These are phyloP conservation scores for Lophiotrema nucula DNA, from an alignment of 495 filamentous ascomycete species.

Conservation along the genomic window DNA sequence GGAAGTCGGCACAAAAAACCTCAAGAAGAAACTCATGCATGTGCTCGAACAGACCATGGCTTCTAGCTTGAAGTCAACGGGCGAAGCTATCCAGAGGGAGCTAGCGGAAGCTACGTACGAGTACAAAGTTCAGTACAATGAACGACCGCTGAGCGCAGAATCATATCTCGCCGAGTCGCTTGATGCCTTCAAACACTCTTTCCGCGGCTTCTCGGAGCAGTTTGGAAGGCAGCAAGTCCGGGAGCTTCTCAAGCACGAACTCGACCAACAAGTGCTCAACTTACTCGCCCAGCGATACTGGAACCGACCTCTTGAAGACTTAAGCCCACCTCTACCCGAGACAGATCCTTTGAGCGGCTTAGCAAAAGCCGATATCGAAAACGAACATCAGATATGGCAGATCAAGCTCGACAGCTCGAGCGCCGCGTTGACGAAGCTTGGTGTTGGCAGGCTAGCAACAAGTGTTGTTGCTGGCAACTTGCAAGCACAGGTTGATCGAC, in stretches of 20 bases:
- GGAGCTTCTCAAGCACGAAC: slow-evolving; percentile 82
- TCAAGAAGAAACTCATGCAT: slow-evolving; percentile 94
- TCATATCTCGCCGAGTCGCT: slow-evolving; percentile 93
- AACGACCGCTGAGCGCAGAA: slow-evolving; percentile 88
- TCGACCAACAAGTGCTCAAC: slow-evolving; percentile 94
- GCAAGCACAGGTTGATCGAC: slow-evolving; percentile 77
- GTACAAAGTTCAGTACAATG: slow-evolving; percentile 99
- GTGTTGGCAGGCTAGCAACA: slow-evolving; percentile 88
- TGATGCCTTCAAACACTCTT: slow-evolving; percentile 96
- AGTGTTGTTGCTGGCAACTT: slow-evolving; percentile 83
- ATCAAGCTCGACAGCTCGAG: slow-evolving; percentile 90
- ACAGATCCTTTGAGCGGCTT: slow-evolving; percentile 72
- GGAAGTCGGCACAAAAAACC: slow-evolving; percentile 75
- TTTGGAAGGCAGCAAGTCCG: slow-evolving; percentile 90
- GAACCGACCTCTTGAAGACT: slow-evolving; percentile 90
- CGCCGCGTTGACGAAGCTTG: slow-evolving; percentile 86
- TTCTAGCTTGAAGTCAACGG: slow-evolving; percentile 78
- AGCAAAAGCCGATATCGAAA: slow-evolving; percentile 78
- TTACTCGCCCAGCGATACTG: slow-evolving; percentile 93
- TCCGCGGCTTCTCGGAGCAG: slow-evolving; percentile 83
- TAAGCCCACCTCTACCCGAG: slow-evolving; percentile 60
- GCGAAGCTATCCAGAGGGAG: slow-evolving; percentile 89
- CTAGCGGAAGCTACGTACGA: slow-evolving; percentile 97
- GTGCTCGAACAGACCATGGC: slow-evolving; percentile 98
- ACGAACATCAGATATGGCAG: slow-evolving; percentile 82